A percentile compares a stretch with the other conserved stretches of the same genome.
Conservation (phyloP, 202 grass and related monocot species). For the Digitaria exilis region DNA sequence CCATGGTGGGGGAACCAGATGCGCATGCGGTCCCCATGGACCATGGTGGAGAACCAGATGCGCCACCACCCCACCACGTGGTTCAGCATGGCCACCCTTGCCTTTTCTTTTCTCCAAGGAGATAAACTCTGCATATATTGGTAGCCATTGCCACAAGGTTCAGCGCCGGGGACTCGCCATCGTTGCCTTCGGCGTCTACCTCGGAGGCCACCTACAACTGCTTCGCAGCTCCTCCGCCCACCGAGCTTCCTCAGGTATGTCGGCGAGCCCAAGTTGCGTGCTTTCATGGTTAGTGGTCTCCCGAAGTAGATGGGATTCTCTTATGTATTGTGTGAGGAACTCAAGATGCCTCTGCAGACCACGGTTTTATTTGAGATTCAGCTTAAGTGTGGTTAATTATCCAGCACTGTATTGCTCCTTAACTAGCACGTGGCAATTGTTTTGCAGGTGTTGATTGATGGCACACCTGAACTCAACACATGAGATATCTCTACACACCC, state of each 20-base stretch:
- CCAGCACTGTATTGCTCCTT: background rate
- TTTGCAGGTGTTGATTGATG: background rate
- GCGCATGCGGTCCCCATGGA: no score
- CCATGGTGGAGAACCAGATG: slow-evolving; percentile 59
- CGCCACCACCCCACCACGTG: slow-evolving; percentile 54
- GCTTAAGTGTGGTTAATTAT: background rate
- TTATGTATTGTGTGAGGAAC: background rate
- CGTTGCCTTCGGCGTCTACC: slow-evolving; percentile 64
- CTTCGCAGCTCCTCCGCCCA: slow-evolving; percentile 24
- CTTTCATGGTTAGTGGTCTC: background rate
- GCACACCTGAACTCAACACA: background rate
- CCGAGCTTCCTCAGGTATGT: background rate
- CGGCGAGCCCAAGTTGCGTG: background rate
- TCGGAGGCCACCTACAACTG: slow-evolving; percentile 76
- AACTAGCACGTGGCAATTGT: background rate
- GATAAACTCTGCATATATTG: background rate
- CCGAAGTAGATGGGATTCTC: background rate
- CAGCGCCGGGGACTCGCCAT: slow-evolving; percentile 39
- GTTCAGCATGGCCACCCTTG: slow-evolving; percentile 47
- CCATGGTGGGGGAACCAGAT: no score
- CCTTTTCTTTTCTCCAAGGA: background rate
- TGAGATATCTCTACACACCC: background rate
- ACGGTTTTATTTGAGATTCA: background rate
- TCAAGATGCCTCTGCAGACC: background rate
- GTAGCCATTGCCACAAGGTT: background rate